These are phyloP conservation scores for Epichloe festucae DNA, from an alignment of 2,329 filamentous ascomycete species.

Conservation along the genomic window DNA sequence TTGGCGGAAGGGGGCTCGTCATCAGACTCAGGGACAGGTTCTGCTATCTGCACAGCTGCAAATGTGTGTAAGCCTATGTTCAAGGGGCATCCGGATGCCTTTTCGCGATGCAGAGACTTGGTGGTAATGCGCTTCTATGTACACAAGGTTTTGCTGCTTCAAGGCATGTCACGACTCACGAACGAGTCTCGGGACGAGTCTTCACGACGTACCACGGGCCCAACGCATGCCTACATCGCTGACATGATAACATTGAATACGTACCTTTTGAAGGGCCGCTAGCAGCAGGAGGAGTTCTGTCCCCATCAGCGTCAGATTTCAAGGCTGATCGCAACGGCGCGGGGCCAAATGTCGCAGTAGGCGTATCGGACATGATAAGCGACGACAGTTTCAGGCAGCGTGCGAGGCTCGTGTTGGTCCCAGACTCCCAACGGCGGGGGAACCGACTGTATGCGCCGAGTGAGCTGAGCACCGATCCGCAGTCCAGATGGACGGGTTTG, in stretches of 20 bases:
- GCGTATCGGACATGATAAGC: conserved; percentile 15
- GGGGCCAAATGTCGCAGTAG: conserved; percentile 11
- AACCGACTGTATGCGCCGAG: not conserved
- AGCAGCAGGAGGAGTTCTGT: conserved; percentile 21
- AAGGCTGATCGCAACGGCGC: conserved; percentile 29
- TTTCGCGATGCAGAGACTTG: not conserved
- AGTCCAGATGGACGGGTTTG: no score
- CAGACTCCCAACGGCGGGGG: not conserved
- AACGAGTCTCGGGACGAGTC: not conserved
- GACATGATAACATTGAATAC: not conserved
- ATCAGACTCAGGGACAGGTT: conserved; percentile 29
- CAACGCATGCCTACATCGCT: not conserved
- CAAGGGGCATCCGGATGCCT: not conserved
- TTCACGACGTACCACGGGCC: not conserved
- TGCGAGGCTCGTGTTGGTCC: not conserved
- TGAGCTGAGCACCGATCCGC: no score
- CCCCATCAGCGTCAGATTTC: conserved; percentile 30
- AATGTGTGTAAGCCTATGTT: conserved; percentile 12
- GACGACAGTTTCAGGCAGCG: not conserved
- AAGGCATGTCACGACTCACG: not conserved
- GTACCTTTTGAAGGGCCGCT: conserved; percentile 31
- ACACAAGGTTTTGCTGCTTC: not conserved
- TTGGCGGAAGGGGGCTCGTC: conserved; percentile 19
- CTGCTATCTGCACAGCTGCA: conserved; percentile 44
- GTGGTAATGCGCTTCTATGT: not conserved